A percentile compares a stretch with the other conserved stretches of the same genome.
These are phyloP conservation scores for Amanita muscaria DNA, from an alignment of 768 basidiomycete genomes.

Conservation along the genomic window DNA sequence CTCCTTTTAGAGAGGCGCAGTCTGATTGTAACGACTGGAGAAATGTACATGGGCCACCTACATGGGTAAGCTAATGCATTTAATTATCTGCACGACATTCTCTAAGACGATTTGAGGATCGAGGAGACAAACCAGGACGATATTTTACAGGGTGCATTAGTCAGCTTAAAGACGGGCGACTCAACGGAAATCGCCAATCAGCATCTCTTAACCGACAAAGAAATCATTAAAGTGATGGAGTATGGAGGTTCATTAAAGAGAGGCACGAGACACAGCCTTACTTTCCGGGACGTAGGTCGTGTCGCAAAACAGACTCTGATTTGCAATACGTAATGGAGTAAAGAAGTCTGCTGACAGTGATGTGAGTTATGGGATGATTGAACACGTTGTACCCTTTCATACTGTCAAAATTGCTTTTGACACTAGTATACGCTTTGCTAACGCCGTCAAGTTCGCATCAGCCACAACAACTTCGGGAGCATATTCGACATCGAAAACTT, in stretches of 20 bases:
- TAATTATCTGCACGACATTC: slow-evolving; percentile 2
- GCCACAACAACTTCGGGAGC: slow-evolving; percentile 86
- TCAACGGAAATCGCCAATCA: slow-evolving; percentile 45
- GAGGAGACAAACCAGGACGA: slow-evolving; percentile 45
- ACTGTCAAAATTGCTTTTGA: slow-evolving; percentile 50
- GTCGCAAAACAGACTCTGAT: slow-evolving; percentile 31
- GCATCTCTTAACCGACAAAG: slow-evolving; percentile 35
- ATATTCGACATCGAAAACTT: slow-evolving; percentile 84
- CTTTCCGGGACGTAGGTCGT: slow-evolving; percentile 74
- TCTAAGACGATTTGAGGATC: slow-evolving; percentile 35
- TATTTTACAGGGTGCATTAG: slow-evolving; percentile 20
- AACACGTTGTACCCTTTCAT: background rate
- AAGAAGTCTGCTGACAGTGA: background rate
- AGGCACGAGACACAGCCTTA: slow-evolving; percentile 66
- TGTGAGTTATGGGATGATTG: too few relatives aligned
- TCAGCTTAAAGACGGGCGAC: slow-evolving; percentile 16
- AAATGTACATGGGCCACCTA: slow-evolving; percentile 62
- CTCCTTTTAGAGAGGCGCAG: slow-evolving; percentile 82
- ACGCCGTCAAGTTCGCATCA: slow-evolving; percentile 82
- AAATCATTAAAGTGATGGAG: slow-evolving; percentile 28
- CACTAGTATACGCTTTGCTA: slow-evolving; percentile 77
- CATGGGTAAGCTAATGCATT: slow-evolving; percentile 48
- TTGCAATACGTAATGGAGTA: background rate
- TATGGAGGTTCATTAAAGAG: slow-evolving; percentile 49
- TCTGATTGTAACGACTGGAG: slow-evolving; percentile 63